These are phyloP conservation scores for Fusarium zealandicum DNA, from an alignment of 2,329 filamentous ascomycete genomes.

Conservation along the genomic window DNA sequence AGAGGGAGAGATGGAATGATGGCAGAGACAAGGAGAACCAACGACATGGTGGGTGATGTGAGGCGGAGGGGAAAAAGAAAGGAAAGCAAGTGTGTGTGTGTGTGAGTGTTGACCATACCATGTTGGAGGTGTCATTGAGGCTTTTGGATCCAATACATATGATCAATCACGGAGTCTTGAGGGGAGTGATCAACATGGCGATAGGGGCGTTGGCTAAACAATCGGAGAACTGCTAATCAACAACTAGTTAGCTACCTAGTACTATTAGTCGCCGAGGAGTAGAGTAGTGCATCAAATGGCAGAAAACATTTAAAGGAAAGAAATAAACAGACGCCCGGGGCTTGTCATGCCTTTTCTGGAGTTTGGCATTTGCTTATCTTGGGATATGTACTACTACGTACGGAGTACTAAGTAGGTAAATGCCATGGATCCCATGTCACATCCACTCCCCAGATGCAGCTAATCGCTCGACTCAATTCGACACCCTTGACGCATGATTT, in stretches of 20 bases:
- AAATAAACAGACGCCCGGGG: background rate
- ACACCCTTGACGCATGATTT: background rate
- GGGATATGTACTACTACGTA: no score
- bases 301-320: background rate
- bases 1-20: no score
- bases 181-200: slow-evolving; percentile 3
- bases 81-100: no score
- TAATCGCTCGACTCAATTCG: slow-evolving; percentile 16
- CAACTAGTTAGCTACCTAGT: background rate
- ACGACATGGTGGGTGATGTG: background rate
- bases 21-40: background rate
- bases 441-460: background rate
- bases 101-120: background rate
- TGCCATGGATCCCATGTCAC: background rate
- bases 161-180: slow-evolving; percentile 1
- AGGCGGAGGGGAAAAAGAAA: slow-evolving; percentile 12
- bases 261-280: no score
- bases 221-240: no score
- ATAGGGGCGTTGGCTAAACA: background rate
- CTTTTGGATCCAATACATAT: background rate
- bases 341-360: no score
- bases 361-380: no score
- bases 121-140: no score
- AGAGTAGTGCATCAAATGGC: no score
- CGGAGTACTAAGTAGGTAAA: no score